Evolutionary conservation across 306 rosid genomes (phyloP), one percentile per base, ranked within the genome.

Genomic region (Benincasa hispida): DNA sequence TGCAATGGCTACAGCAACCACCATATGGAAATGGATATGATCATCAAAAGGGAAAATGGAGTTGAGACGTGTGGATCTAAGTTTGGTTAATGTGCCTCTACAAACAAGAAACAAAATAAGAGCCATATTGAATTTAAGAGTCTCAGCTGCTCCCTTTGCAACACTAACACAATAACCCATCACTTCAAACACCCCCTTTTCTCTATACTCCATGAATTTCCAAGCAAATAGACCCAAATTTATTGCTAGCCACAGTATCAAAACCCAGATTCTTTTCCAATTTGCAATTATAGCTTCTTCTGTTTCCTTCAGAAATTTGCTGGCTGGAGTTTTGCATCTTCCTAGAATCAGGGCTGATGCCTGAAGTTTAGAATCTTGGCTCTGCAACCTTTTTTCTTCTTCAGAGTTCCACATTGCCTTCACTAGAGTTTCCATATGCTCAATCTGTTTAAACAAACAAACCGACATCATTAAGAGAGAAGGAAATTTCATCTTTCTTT

Each of bases 91-190:
- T 24, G 90, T 86, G 78, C 84, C 79, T 84, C 93, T 81, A 48
- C 93, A 89, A 81, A 89, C 85, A 56, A 91, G 89, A 14, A 89
- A 85, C 53, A 89, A 78, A 57, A 89, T 81, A 14, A 89, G 87
- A 78, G 91, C 93, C 93, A 89, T 87, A 78, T 89, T 89, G 83
- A 89, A 86, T 59, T 89, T 89, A 61, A 89, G 90, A 63, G 91
- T 87, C 82, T 89, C 93, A 3, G 93, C 93, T 5, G 88, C 88
- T 77, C 93, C 93, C 70, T 89, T 89, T 75, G 93, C 93, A 10
- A 74, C 24, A 78, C 90, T 84, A 51, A 89, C 45, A 39, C 93
- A 89, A 47, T 82, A 62, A 19, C 93, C 93, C 93, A 89, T 87
- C 60, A 89, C 74, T 76, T 87, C 25, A 77, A 68, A 87, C 17